These are phyloP conservation scores for Aspergillus fijiensis DNA, from an alignment of 2,329 filamentous ascomycete genomes.

Conservation along the genomic window DNA sequence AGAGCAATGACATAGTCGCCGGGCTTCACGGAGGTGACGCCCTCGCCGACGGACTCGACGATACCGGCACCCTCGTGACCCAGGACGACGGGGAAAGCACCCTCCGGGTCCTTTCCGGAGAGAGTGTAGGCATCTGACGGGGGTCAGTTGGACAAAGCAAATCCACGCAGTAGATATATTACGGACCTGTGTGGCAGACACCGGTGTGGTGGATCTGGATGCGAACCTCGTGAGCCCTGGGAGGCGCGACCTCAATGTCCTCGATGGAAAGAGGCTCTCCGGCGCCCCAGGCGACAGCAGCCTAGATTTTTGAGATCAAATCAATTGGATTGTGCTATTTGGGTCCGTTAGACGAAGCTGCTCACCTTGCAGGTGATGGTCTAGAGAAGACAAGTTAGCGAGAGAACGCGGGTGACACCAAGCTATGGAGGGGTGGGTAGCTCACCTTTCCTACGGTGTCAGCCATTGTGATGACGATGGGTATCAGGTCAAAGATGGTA, in stretches of 20 bases:
- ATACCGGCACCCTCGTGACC: slow-evolving; percentile 90
- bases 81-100: slow-evolving; percentile 83
- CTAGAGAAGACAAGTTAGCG: slow-evolving; percentile 47
- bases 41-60: slow-evolving; percentile 91
- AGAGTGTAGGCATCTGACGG: slow-evolving; percentile 81
- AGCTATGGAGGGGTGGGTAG: background rate
- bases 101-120: slow-evolving; percentile 95
- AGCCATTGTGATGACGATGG: slow-evolving; percentile 46
- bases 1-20: slow-evolving; percentile 90
- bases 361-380: slow-evolving; percentile 84
- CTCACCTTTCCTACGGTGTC: slow-evolving; percentile 58
- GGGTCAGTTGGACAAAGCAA: background rate
- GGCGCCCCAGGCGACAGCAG: slow-evolving; percentile 95
- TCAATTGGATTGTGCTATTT: slow-evolving; percentile 7
- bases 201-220: slow-evolving; percentile 97
- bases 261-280: slow-evolving; percentile 86
- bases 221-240: slow-evolving; percentile 89
- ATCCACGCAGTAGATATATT: background rate
- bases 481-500: background rate
- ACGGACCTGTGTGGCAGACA: slow-evolving; percentile 89
- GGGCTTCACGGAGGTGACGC: slow-evolving; percentile 88
- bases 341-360: slow-evolving; percentile 4
- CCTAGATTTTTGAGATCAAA: slow-evolving; percentile 47
- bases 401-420: background rate
- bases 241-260: slow-evolving; percentile 87